Evolutionary conservation across 2,329 filamentous ascomycete genomes (phyloP).

Genomic region (Fusarium domesticum): DNA sequence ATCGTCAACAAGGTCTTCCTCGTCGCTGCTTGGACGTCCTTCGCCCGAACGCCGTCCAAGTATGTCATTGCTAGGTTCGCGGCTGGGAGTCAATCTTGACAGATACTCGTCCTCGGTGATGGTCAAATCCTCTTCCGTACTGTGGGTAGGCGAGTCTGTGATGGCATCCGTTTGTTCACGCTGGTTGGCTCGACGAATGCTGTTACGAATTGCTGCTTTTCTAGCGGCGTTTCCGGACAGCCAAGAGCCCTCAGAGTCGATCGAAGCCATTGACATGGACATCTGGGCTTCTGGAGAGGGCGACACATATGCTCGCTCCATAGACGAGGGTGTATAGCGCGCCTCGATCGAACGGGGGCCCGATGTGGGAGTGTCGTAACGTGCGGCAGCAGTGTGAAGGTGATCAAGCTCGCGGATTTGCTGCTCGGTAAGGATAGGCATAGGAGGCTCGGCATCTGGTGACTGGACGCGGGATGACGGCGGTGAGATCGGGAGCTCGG

Average conservation of each 20-base stretch:
- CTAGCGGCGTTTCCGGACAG: constrained; percentile 69
- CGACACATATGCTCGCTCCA: constrained; percentile 25
- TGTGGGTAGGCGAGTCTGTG: constrained; percentile 42
- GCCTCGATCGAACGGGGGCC: constrained; percentile 39
- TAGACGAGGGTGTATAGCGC: constrained; percentile 19
- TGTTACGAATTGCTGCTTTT: constrained; percentile 46
- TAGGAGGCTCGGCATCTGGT: constrained; percentile 58
- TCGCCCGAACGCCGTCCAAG: constrained; percentile 47
- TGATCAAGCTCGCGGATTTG: constrained; percentile 26
- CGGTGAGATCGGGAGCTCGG: constrained; percentile 81
- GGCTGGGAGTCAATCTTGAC: constrained; percentile 42
- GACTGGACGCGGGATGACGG: constrained; percentile 79
- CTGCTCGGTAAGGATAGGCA: constrained; percentile 34
- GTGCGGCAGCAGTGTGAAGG: constrained; percentile 28
- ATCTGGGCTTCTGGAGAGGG: constrained; percentile 60
- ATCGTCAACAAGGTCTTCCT: constrained; percentile 46
- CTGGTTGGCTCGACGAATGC: constrained; percentile 33
- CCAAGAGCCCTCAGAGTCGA: constrained; percentile 96
- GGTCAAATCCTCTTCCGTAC: constrained; percentile 63
- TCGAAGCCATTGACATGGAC: constrained; percentile 85
- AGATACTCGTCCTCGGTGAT: constrained; percentile 70
- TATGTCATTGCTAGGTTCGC: constrained; percentile 25
- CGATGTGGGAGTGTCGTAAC: constrained; percentile 48
- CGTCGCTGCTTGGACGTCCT: constrained; percentile 57
- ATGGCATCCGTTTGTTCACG: constrained; percentile 27